Conservation (phyloP, 768 basidiomycete genomes). For the Pleurotus tuber-regium region DNA sequence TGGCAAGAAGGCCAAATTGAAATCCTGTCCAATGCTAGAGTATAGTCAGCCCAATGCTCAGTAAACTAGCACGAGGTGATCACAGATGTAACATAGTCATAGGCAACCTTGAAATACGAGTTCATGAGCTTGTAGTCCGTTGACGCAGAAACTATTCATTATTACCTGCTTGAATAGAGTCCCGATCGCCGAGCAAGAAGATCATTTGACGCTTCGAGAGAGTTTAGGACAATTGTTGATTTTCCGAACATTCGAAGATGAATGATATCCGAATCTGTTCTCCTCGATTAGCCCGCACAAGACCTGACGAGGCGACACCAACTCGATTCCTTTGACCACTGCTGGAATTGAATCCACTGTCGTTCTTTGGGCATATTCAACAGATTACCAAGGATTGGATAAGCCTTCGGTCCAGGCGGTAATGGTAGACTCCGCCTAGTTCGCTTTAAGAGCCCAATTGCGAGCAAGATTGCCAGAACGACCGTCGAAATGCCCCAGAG, state of each 20-base stretch:
- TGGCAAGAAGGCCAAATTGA: conserved; percentile 29
- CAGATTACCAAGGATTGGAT: conserved; percentile 54
- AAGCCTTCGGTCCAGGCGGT: conserved; percentile 49
- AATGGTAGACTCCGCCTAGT: conserved; percentile 20
- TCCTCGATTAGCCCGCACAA: background rate
- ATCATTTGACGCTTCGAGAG: conserved; percentile 31
- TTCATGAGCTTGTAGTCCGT: background rate
- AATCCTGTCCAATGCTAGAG: background rate
- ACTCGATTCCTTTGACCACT: conserved; percentile 28
- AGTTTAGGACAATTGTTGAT: conserved; percentile 35
- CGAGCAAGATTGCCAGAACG: too few relatives aligned
- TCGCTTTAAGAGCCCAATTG: too few relatives aligned
- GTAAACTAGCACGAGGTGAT: background rate
- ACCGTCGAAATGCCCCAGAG: too few relatives aligned
- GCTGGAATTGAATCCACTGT: conserved; percentile 50
- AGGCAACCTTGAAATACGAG: background rate
- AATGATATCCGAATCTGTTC: conserved; percentile 27
- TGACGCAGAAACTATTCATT: conserved; percentile 7
- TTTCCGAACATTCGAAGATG: conserved; percentile 28
- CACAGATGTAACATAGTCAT: background rate
- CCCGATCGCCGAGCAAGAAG: conserved; percentile 38
- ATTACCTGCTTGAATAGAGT: conserved; percentile 41
- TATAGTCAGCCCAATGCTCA: background rate
- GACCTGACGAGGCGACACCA: background rate
- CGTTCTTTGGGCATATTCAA: conserved; percentile 48